These are phyloP conservation scores for Tuber calosporum DNA, from an alignment of 495 filamentous ascomycete species.

Conservation along the genomic window DNA sequence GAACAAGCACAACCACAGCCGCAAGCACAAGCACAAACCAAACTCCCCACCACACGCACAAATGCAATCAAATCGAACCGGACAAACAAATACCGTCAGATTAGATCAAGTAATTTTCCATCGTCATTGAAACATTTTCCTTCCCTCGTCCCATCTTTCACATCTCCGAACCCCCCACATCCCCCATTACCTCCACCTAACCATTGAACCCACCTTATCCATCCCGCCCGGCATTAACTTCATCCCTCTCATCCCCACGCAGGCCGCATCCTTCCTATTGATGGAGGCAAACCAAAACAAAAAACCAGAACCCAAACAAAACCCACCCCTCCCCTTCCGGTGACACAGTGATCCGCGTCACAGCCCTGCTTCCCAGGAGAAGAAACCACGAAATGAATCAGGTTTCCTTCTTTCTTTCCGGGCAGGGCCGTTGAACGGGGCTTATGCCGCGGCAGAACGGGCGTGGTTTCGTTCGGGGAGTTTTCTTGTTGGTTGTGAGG, in stretches of 20 bases:
- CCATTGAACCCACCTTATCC: conserved; percentile 10
- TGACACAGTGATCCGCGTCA: background rate
- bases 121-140: conserved; percentile 7
- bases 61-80: conserved; percentile 8
- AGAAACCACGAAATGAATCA: conserved; percentile 1
- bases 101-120: conserved; percentile 43
- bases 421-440: background rate
- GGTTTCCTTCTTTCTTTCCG: background rate
- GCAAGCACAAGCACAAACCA: background rate
- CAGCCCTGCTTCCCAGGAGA: background rate
- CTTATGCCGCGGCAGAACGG: background rate
- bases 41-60: conserved; percentile 14
- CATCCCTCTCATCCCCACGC: background rate
- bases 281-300: background rate
- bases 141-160: conserved; percentile 15
- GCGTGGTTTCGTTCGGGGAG: background rate
- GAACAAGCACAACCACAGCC: background rate
- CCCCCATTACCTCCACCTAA: background rate
- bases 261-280: background rate
- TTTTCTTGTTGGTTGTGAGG: background rate
- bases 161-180: background rate
- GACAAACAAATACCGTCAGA: conserved; percentile 39
- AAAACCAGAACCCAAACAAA: background rate
- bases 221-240: background rate
- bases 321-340: background rate